Percentiles rank a stretch among this genome's conserved stretches.
phyloP scores from a whole-genome alignment of 164 flowering plant genomes.

The Piper longum region DNA sequence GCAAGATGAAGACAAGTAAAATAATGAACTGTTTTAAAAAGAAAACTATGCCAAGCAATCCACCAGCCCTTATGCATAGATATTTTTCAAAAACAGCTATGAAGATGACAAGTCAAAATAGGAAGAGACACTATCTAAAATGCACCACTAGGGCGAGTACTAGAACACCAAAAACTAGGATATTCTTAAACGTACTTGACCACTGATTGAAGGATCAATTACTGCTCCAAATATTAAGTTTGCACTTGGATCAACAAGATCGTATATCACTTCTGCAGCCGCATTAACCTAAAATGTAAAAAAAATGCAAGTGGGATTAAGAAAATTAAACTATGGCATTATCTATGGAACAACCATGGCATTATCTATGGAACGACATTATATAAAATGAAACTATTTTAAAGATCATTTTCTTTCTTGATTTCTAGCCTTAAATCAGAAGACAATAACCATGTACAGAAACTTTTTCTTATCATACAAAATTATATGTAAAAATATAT shows the following conservation, averaged over 20 bases:
- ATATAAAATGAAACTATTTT: background rate
- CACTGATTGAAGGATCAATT: conserved; percentile 71
- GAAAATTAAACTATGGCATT: background rate
- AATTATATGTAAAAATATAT: background rate
- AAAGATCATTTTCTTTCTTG: too few species aligned
- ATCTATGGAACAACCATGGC: background rate
- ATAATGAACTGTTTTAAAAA: too few species aligned
- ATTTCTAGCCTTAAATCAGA: too few species aligned
- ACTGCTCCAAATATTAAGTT: conserved; percentile 95
- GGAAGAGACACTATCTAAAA: too few species aligned
- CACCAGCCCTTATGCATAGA: too few species aligned
- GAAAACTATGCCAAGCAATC: too few species aligned
- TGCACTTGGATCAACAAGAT: conserved; percentile 92
- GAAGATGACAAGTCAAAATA: too few species aligned
- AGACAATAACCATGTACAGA: background rate
- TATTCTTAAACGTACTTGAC: conserved; percentile 47
- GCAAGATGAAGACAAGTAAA: too few species aligned
- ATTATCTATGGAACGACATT: background rate
- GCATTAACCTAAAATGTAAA: conserved; percentile 62
- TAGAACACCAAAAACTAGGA: background rate
- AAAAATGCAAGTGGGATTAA: background rate
- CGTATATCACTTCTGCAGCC: conserved; percentile 92
- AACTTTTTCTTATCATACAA: background rate
- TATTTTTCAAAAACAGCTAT: too few species aligned
- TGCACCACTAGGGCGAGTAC: background rate